Evolutionary conservation across 305 asterid species (phyloP), one percentile per base, ranked within the genome.

Genomic region (Salvia sclarea): DNA sequence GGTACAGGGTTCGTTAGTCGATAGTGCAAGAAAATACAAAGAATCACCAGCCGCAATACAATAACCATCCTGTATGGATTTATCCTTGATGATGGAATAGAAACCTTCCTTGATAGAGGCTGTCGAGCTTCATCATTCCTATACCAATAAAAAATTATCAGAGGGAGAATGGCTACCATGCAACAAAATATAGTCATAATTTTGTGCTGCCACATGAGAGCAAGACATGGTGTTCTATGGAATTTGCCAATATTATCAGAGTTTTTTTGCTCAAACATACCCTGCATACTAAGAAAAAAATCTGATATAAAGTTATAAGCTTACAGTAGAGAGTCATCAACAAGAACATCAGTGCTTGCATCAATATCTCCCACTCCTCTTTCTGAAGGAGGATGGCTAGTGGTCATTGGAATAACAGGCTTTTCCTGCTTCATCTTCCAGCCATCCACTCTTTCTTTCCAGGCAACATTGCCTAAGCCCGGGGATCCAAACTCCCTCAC

Each of bases 391-490:
- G 96, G 91, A 71, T 82, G 96, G 80, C 97, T 87, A 62, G 90
- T 75, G 43, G 96, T 83, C 90, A 91, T 76, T 60, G 90, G 96
- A 56, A 84, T 75, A 45, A 71, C 90, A 79, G 94, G 92, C 78
- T 91, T 94, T 71, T 94, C 97, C 81, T 94, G 97, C 80, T 91
- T 94, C 96, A 94, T 89, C 79, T 91, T 91, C 99, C 99, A 94
- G 78, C 99, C 98, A 76, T 94, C 98, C 48, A 92, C 99, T 84
- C 99, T 91, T 78, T 94, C 99, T 83, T 91, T 94, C 97, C 99
- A 94, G 70, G 99, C 97, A 78, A 94, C 95, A 82, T 94, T 94
- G 50, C 99, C 99, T 72, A 91, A 44, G 67, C 99, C 97, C 54
- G 88, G 82, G 57, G 96, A 91, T 41, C 96, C 98, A 75, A 88